Percentiles rank a stretch among this genome's conserved stretches.
Evolutionary conservation across 2,329 filamentous ascomycete species (phyloP).

Genomic region (Penicillium sp.): DNA sequence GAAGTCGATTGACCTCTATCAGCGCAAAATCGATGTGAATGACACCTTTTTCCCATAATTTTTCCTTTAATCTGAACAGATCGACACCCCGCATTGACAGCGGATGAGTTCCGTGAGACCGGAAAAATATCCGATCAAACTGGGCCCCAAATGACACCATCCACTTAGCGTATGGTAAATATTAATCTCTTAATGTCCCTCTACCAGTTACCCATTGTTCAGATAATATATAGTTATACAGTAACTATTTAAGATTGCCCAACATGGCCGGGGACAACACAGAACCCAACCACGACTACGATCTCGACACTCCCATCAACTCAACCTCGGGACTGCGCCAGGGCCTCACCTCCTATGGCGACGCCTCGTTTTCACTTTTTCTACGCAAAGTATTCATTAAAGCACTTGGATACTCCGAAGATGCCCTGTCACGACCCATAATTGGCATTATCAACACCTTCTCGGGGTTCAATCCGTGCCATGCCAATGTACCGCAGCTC

Average conservation of each 20-base stretch:
- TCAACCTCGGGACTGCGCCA: conserved; percentile 56
- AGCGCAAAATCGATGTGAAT: neutral
- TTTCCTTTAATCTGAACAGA: neutral
- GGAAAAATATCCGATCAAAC: conserved; percentile 24
- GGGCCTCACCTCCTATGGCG: conserved; percentile 65
- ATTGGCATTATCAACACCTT: conserved; percentile 72
- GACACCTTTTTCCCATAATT: neutral
- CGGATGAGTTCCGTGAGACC: conserved; percentile 1
- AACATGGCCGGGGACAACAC: neutral
- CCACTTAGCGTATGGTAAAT: conserved; percentile 16
- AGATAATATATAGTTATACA: too few species aligned
- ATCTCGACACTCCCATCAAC: conserved; percentile 53
- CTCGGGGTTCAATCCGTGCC: conserved; percentile 69
- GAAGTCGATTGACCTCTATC: neutral
- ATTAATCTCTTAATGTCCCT: conserved; percentile 8
- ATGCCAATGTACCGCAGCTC: conserved; percentile 66
- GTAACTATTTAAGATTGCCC: too few species aligned
- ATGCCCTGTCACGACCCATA: conserved; percentile 65
- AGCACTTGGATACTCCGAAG: conserved; percentile 67
- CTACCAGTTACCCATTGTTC: neutral
- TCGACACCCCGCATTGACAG: neutral
- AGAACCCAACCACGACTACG: conserved; percentile 49
- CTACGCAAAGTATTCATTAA: conserved; percentile 74
- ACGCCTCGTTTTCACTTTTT: conserved; percentile 70
- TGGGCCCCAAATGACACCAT: conserved; percentile 23